phyloP scores from a whole-genome alignment of 352 stramenopile species.

The Phytophthora aleatoria region DNA sequence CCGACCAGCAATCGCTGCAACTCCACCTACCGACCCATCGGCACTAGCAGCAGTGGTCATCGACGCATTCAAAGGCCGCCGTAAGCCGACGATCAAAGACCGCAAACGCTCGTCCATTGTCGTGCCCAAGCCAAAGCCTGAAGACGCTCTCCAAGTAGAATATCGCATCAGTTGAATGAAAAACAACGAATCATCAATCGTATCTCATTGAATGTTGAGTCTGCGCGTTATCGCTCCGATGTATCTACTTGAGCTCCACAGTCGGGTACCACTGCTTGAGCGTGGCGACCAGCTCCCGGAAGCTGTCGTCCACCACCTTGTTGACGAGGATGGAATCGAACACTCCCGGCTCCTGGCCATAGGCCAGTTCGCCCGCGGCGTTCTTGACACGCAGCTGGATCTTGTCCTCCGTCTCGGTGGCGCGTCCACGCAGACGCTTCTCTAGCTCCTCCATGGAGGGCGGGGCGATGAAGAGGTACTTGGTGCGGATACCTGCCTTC shows the following conservation, averaged over 20 bases:
- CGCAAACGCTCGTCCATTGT: slow-evolving; percentile 23
- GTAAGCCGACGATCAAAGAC: slow-evolving; percentile 9
- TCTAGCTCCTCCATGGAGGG: slow-evolving; percentile 96
- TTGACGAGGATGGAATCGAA: slow-evolving; percentile 93
- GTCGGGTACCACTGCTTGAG: slow-evolving; percentile 82
- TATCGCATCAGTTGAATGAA: slow-evolving; percentile 44
- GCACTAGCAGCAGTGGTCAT: slow-evolving; percentile 23
- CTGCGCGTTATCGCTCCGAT: background rate
- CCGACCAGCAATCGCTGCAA: slow-evolving; percentile 5
- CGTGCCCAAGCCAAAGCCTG: slow-evolving; percentile 11
- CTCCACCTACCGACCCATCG: slow-evolving; percentile 6
- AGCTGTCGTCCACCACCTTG: slow-evolving; percentile 85
- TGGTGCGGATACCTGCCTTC: slow-evolving; percentile 80
- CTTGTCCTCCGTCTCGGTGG: slow-evolving; percentile 97
- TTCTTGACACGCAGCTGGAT: slow-evolving; percentile 94
- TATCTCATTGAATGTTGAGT: background rate
- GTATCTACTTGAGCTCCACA: slow-evolving; percentile 52
- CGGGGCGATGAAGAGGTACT: slow-evolving; percentile 97
- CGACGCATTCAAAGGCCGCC: slow-evolving; percentile 22
- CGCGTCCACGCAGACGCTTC: slow-evolving; percentile 92
- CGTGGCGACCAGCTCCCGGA: slow-evolving; percentile 63
- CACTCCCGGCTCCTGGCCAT: slow-evolving; percentile 74
- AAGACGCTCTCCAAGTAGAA: slow-evolving; percentile 47
- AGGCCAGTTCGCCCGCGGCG: slow-evolving; percentile 93
- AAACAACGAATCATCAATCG: background rate